phyloP scores from a whole-genome alignment of 176 grass and related monocot genomes.

The Luzula sylvatica region DNA sequence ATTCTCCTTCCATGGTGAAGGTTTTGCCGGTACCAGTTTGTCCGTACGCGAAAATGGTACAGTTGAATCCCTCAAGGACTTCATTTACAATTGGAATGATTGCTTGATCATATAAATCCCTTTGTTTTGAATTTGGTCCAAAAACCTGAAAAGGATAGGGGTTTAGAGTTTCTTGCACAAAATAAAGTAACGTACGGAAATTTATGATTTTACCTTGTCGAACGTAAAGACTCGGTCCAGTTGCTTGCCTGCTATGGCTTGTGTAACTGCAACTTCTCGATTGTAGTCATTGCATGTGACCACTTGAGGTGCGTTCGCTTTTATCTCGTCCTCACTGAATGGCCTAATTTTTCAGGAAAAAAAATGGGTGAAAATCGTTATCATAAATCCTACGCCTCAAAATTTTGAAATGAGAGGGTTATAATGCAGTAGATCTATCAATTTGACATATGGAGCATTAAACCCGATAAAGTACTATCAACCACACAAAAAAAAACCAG shows the following conservation, averaged over 20 bases:
- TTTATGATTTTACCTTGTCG: slow-evolving; percentile 53
- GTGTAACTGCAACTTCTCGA: slow-evolving; percentile 77
- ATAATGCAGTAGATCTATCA: too few relatives aligned
- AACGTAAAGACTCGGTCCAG: slow-evolving; percentile 88
- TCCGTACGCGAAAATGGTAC: slow-evolving; percentile 94
- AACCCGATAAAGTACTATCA: too few relatives aligned
- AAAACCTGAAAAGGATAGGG: slow-evolving; percentile 44
- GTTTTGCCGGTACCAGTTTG: slow-evolving; percentile 97
- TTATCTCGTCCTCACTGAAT: slow-evolving; percentile 68
- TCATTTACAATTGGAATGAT: slow-evolving; percentile 96
- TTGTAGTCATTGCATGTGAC: slow-evolving; percentile 91
- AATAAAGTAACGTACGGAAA: not conserved
- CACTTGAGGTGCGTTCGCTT: slow-evolving; percentile 88
- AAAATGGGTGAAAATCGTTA: not conserved
- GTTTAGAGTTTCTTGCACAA: too few relatives aligned
- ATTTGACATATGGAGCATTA: too few relatives aligned
- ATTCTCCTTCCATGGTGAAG: slow-evolving; percentile 97
- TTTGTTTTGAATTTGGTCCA: slow-evolving; percentile 65
- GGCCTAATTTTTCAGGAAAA: slow-evolving; percentile 57
- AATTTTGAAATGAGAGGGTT: too few relatives aligned
- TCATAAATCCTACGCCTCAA: too few relatives aligned
- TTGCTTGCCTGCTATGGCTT: slow-evolving; percentile 79
- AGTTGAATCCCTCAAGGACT: slow-evolving; percentile 92
- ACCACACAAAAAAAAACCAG: too few relatives aligned
- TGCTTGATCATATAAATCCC: slow-evolving; percentile 80